Base-by-base conservation (phyloP, 768 basidiomycete genomes). In the Trametes cinnabarina region DNA sequence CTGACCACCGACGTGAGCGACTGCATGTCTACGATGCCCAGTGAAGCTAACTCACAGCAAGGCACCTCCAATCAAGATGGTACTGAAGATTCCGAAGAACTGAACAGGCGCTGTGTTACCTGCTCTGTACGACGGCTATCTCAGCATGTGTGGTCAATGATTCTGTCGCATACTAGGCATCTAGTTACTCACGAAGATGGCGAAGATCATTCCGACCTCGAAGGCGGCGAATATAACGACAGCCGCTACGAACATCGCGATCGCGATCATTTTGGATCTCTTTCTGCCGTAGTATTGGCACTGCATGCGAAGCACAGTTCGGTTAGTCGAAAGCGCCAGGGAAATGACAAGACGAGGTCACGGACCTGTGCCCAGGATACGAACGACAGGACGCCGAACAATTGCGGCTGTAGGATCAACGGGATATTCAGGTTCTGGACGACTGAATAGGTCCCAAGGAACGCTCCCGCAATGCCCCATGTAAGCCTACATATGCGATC, bases 381-480 rank as follows among this genome's bases (percentile, higher is more conserved):
- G 3, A 87, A 73, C 0, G 77, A 72, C 12, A 93, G 73, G 23
- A 81, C 72, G 0, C 81, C 82, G 66, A 92, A 88, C 1, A 85
- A 63, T 58, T 87, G 85, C 5, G 84, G 82, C 67, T 89, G 84
- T 2, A 87, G 57, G 42, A 88, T 86, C 40, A 92, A 77, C 0
- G 90, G 88, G 34, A 91, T 80, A 66, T 85, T 90, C 37, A 92
- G 69, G 51, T 82, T 71, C 61, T 88, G 85, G 0, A 83, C 71
- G 50, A 92, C 76, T 19, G 73, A 72, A 68, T 92, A 94, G 12
- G 82, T 75, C n/a, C 89, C 90, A 7, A 90, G 74, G 62, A 86
- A 84, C 30, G 79, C 70, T 2, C 77, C 77, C 0, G 86, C 73
- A 5, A 82, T 60, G 4, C 82, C 83, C 89, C 88, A 91, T 0